Conservation (phyloP, 331 rosid genomes). For the Cucumis variabilis region DNA sequence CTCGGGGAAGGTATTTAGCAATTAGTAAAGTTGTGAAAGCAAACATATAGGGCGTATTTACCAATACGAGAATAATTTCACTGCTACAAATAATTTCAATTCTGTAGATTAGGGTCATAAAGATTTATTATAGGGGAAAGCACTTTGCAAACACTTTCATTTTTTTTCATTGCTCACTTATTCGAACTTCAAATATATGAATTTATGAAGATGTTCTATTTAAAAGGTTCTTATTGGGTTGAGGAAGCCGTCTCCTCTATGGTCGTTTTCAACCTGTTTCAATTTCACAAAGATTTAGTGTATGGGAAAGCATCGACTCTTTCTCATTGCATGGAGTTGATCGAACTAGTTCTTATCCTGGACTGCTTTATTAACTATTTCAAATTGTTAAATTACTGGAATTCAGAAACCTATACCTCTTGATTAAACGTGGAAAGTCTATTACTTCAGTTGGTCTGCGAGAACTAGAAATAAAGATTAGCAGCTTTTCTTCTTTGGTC, state of each 20-base stretch:
- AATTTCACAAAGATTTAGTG: neutral
- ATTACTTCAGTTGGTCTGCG: conserved; percentile 73
- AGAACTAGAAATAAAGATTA: conserved; percentile 62
- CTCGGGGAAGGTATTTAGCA: conserved; percentile 3
- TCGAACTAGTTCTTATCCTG: neutral
- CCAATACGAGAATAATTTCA: neutral
- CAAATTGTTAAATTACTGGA: neutral
- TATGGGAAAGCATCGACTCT: neutral
- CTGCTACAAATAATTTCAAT: neutral
- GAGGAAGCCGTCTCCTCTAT: neutral
- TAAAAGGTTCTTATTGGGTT: neutral
- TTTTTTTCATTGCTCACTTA: neutral
- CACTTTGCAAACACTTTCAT: neutral
- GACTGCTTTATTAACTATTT: neutral
- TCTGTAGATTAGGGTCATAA: neutral
- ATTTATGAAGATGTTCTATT: neutral
- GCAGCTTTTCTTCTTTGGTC: conserved; percentile 66
- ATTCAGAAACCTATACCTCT: neutral
- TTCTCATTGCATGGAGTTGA: conserved; percentile 13
- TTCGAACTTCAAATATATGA: neutral
- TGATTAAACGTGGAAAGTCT: neutral
- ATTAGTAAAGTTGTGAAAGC: neutral
- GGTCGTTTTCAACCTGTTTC: neutral
- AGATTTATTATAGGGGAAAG: neutral
- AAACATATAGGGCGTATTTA: neutral